phyloP scores from a whole-genome alignment of 345 rosid genomes.

The Eucalyptus virginea region DNA sequence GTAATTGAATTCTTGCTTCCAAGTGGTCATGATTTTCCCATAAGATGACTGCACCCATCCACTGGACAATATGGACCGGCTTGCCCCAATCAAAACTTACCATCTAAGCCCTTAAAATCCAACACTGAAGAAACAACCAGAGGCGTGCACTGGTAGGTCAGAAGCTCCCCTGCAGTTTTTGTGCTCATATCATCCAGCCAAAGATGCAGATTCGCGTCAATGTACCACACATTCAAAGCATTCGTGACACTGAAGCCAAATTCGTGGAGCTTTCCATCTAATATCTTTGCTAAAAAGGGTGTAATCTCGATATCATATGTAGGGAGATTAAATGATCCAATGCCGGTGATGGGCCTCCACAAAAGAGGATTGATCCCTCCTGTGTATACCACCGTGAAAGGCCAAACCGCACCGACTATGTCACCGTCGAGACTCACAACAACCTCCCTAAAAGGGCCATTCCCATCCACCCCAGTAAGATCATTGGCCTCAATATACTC shows the following conservation, averaged over 20 bases:
- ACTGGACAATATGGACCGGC: constrained; percentile 31
- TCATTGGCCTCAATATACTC: constrained; percentile 57
- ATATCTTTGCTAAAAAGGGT: constrained; percentile 46
- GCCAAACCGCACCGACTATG: constrained; percentile 78
- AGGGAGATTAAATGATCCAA: constrained; percentile 81
- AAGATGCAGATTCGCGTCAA: constrained; percentile 87
- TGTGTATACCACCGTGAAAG: constrained; percentile 77
- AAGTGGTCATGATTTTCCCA: constrained; percentile 43
- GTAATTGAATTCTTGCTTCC: constrained; percentile 37
- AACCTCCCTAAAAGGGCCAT: constrained; percentile 94
- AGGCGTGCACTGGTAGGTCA: constrained; percentile 26
- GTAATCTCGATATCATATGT: constrained; percentile 79
- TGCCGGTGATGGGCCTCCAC: constrained; percentile 76
- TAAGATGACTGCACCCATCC: constrained; percentile 68
- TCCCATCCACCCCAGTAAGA: constrained; percentile 34
- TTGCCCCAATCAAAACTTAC: constrained; percentile 36
- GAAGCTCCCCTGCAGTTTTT: constrained; percentile 45
- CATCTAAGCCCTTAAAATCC: constrained; percentile 40
- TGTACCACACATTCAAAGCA: constrained; percentile 74
- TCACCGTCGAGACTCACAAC: constrained; percentile 54
- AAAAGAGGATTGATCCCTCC: constrained; percentile 82
- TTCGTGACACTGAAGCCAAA: constrained; percentile 61
- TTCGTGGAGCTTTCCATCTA: constrained; percentile 58
- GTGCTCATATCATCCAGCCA: constrained; percentile 49
- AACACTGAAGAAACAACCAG: constrained; percentile 13